A percentile compares a stretch with the other conserved stretches of the same genome.
These are phyloP conservation scores for Suhomyces kunorum DNA, from an alignment of 1,139 yeast species.

Conservation along the genomic window DNA sequence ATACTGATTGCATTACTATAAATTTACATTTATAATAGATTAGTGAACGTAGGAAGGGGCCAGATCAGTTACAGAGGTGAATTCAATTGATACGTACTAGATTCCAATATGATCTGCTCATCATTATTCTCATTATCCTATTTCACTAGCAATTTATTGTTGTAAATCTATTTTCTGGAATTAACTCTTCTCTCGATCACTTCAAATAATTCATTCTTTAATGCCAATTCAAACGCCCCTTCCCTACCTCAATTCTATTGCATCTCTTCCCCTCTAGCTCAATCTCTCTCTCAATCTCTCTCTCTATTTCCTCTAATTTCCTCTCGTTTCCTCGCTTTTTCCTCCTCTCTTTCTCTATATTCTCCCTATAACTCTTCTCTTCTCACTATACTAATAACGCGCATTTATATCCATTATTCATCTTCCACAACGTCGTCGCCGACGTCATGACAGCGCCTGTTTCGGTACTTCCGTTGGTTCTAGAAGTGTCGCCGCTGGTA, in stretches of 20 bases:
- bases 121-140: neutral
- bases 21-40: neutral
- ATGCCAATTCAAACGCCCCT: neutral
- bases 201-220: neutral
- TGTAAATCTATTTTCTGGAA: no score
- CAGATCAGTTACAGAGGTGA: no score
- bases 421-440: neutral
- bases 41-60: no score
- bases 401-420: neutral
- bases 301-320: no score
- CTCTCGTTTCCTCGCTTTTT: neutral
- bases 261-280: no score
- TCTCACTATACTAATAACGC: neutral
- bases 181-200: no score
- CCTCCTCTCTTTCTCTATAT: no score
- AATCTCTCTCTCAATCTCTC: no score
- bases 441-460: neutral
- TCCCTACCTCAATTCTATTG: no score
- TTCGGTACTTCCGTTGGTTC: slow-evolving; percentile 17
- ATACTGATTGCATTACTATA: neutral
- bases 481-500: slow-evolving; percentile 18
- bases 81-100: no score
- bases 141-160: no score
- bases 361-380: neutral
- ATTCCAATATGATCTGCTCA: no score